A percentile compares a stretch with the other conserved stretches of the same genome.
These are phyloP conservation scores for Diaporthe citrichinensis DNA, from an alignment of 2,329 filamentous ascomycete genomes.

Conservation along the genomic window DNA sequence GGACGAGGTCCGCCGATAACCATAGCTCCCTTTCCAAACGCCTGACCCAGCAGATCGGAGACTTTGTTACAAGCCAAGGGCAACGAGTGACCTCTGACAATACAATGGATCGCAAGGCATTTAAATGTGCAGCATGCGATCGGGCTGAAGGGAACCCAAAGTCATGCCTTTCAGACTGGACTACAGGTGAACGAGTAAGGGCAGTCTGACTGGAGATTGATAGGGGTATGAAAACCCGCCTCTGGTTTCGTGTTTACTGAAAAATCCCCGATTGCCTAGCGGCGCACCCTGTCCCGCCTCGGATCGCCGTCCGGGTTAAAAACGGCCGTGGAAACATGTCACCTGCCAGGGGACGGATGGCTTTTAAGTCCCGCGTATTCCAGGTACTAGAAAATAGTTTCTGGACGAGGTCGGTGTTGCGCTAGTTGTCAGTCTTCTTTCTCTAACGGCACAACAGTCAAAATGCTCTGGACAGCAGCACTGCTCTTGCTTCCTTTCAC, in stretches of 20 bases:
- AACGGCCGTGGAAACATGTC: background rate
- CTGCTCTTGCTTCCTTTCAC: constrained; percentile 1
- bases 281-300: constrained; percentile 13
- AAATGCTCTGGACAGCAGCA: constrained; percentile 25
- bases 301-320: constrained; percentile 26
- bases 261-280: constrained; percentile 30
- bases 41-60: background rate
- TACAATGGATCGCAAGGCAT: rapidly evolving
- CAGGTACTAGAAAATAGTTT: too few species aligned
- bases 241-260: background rate
- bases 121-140: background rate
- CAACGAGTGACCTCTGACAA: background rate
- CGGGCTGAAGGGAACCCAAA: background rate
- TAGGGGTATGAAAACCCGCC: constrained; percentile 20
- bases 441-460: background rate
- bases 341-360: background rate
- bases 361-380: background rate
- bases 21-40: background rate
- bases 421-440: background rate
- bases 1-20: background rate
- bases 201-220: constrained; percentile 20
- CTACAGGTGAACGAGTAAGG: background rate
- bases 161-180: background rate
- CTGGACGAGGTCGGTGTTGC: background rate
- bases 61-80: background rate